Conservation (phyloP, 495 filamentous ascomycete species). For the Aspergillus panamensis region DNA sequence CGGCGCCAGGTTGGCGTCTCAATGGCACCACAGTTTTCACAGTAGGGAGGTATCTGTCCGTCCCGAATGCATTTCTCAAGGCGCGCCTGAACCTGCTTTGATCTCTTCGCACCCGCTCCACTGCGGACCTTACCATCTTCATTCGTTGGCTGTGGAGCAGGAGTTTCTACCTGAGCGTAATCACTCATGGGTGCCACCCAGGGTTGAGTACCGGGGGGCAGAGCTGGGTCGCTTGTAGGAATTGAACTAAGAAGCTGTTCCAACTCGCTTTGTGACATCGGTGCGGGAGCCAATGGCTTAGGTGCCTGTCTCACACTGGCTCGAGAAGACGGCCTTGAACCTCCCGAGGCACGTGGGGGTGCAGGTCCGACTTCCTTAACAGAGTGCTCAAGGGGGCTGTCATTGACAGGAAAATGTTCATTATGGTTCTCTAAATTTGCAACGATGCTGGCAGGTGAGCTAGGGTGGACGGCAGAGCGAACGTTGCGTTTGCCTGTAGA, state of each 20-base stretch:
- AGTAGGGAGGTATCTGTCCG: slow-evolving; percentile 79
- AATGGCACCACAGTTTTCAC: slow-evolving; percentile 88
- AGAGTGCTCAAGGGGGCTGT: slow-evolving; percentile 16
- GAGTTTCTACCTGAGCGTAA: slow-evolving; percentile 33
- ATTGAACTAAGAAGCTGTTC: slow-evolving; percentile 39
- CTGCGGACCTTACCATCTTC: slow-evolving; percentile 35
- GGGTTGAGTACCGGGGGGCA: slow-evolving; percentile 44
- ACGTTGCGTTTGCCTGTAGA: slow-evolving; percentile 41
- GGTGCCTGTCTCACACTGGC: slow-evolving; percentile 36
- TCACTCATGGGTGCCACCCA: slow-evolving; percentile 46
- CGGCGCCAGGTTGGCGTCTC: slow-evolving; percentile 95
- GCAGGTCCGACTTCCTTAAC: slow-evolving; percentile 20
- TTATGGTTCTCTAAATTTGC: slow-evolving; percentile 23
- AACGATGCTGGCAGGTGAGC: slow-evolving; percentile 28
- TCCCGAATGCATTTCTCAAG: slow-evolving; percentile 63
- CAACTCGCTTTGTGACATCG: slow-evolving; percentile 35
- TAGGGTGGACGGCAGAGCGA: slow-evolving; percentile 36
- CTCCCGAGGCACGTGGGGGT: slow-evolving; percentile 25
- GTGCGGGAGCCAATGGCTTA: slow-evolving; percentile 41
- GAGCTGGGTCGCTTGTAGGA: slow-evolving; percentile 55
- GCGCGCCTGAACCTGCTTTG: slow-evolving; percentile 42
- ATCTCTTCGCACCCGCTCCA: slow-evolving; percentile 36
- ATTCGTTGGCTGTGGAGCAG: slow-evolving; percentile 23
- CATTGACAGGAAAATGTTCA: slow-evolving; percentile 21
- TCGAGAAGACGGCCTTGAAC: slow-evolving; percentile 39